Base-by-base conservation (phyloP, 805 yeast species). In the Candida ascalaphidarum region DNA sequence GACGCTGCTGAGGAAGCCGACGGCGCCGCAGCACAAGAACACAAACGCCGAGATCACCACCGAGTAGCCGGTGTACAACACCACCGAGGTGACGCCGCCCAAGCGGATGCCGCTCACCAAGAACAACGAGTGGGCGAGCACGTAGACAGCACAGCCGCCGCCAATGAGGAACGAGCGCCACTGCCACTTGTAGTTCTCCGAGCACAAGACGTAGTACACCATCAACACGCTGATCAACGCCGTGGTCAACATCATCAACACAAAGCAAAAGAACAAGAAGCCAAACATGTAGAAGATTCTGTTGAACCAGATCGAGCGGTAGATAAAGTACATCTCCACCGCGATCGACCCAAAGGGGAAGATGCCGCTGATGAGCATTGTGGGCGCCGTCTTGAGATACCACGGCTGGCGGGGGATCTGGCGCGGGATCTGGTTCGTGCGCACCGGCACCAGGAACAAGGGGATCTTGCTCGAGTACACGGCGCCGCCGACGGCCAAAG, bases 201-300 rank as follows among this genome's bases (percentile, higher is more conserved):
- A 64, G 50, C 95, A 84, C 40, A 92, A 68, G 4, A 85, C 71
- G 62, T 83, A 81, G 55, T 92, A 92, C 16, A 81, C 74, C 54
- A 85, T 70, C 46, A 89, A 64, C 14, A 86, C 63, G 0, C 96
- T 79, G 17, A 86, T 85, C 34, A 88, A 65, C 10, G 81, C 67
- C 10, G 95, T 80, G 4, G 96, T 86, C 43, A 81, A 44, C 9
- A 83, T 62, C 84, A 85, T 81, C 48, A 88, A 65, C n/a, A 79
- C 38, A 50, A 83, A 77, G 44, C 96, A 86, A 61, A 88, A 77
- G 55, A 88, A 83, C 41, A 89, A 63, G 68, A 89, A 92, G 9
- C 97, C 98, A 66, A 92, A 92, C 97, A 92, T 89, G 68, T 88
- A 92, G 66, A 74, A 92, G 39, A 88, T 78, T 53, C 83, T 74